Conservation (phyloP, 371 early-diverging fungal genomes). For the Batkoa obscura region DNA sequence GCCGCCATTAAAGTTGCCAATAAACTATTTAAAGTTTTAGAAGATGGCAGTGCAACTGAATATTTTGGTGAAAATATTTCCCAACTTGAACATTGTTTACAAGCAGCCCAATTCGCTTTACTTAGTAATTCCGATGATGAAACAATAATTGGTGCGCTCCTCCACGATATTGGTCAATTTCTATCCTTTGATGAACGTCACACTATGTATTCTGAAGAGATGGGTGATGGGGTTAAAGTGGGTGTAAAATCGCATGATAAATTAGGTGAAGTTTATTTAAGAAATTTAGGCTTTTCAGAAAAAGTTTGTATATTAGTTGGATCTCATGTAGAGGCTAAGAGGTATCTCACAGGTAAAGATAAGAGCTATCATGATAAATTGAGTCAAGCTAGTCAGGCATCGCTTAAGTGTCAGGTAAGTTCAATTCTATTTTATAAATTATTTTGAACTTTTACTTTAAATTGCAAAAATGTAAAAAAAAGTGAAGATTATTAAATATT, state of each 20-base stretch:
- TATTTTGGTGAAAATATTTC: slow-evolving; percentile 31
- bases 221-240: slow-evolving; percentile 13
- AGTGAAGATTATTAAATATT: too few relatives aligned
- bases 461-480: too few relatives aligned
- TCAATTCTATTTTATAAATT: neutral
- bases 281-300: slow-evolving; percentile 23
- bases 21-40: slow-evolving; percentile 19
- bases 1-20: slow-evolving; percentile 10
- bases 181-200: slow-evolving; percentile 6
- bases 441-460: neutral
- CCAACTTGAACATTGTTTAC: slow-evolving; percentile 29
- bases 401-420: slow-evolving; percentile 21
- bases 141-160: slow-evolving; percentile 24
- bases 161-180: slow-evolving; percentile 36
- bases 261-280: slow-evolving; percentile 25
- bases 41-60: slow-evolving; percentile 23
- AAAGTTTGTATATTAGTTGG: slow-evolving; percentile 26
- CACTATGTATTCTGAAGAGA: neutral
- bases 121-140: slow-evolving; percentile 25
- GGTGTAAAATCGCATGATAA: slow-evolving; percentile 26
- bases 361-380: slow-evolving; percentile 19
- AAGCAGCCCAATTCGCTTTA: slow-evolving; percentile 22
- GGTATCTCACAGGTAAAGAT: slow-evolving; percentile 25
- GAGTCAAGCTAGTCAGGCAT: slow-evolving; percentile 24
- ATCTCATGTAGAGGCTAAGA: slow-evolving; percentile 28